Percentiles rank a stretch among this genome's conserved stretches.
Conservation (phyloP, 768 basidiomycete species). For the Lenzites betulinus region DNA sequence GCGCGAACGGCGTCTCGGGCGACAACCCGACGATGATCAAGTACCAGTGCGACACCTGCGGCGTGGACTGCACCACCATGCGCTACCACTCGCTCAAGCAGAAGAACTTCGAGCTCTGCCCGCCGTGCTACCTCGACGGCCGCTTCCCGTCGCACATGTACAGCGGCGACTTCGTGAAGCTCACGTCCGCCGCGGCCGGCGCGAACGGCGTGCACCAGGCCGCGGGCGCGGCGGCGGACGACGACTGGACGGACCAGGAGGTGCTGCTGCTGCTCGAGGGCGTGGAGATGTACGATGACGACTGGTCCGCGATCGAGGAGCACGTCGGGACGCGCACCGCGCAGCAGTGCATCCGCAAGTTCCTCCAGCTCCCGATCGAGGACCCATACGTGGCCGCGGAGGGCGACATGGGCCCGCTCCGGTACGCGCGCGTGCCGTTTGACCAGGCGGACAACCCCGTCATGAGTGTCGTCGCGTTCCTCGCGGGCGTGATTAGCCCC, state of each 20-base stretch:
- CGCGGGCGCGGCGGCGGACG: slow-evolving; percentile 49
- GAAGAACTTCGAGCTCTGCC: slow-evolving; percentile 88
- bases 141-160: slow-evolving; percentile 97
- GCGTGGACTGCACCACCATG: slow-evolving; percentile 84
- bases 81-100: slow-evolving; percentile 94
- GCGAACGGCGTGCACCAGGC: slow-evolving; percentile 38
- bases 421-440: slow-evolving; percentile 83
- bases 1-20: slow-evolving; percentile 45
- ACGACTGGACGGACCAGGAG: slow-evolving; percentile 91
- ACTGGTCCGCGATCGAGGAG: slow-evolving; percentile 91
- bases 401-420: slow-evolving; percentile 71
- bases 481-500: slow-evolving; percentile 89
- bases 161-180: slow-evolving; percentile 94
- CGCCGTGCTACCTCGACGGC: slow-evolving; percentile 92
- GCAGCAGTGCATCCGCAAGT: slow-evolving; percentile 94
- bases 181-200: slow-evolving; percentile 48
- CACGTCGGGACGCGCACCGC: slow-evolving; percentile 91
- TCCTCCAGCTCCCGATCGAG: slow-evolving; percentile 95
- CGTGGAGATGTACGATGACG: slow-evolving; percentile 97
- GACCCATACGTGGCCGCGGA: slow-evolving; percentile 86
- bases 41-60: slow-evolving; percentile 92
- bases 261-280: slow-evolving; percentile 88
- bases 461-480: slow-evolving; percentile 97
- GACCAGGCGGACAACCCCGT: slow-evolving; percentile 97
- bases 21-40: slow-evolving; percentile 41